A percentile compares a stretch with the other conserved stretches of the same genome.
phyloP scores from a whole-genome alignment of 495 filamentous ascomycete genomes.

The Xylaria telfairii region DNA sequence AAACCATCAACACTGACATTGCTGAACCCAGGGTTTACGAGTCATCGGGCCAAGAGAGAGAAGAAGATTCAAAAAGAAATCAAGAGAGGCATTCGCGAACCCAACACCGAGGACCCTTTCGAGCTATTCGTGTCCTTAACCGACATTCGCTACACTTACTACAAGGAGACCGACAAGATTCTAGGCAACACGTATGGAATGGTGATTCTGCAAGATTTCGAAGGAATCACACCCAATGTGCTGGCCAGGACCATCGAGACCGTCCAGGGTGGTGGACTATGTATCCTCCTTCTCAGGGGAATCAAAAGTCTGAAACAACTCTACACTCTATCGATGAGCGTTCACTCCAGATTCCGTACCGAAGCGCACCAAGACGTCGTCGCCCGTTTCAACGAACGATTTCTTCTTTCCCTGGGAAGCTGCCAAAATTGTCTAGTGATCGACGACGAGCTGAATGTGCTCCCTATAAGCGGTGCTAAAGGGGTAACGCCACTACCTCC shows the following conservation, averaged over 20 bases:
- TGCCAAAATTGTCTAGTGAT: conserved; percentile 95
- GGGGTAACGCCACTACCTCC: conserved; percentile 84
- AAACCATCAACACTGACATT: conserved; percentile 16
- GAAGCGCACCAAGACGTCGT: conserved; percentile 96
- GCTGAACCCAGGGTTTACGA: conserved; percentile 38
- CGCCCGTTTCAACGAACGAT: conserved; percentile 97
- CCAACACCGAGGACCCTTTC: conserved; percentile 96
- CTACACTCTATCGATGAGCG: conserved; percentile 97
- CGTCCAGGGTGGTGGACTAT: conserved; percentile 94
- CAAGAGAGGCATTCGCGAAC: conserved; percentile 91
- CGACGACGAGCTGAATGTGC: conserved; percentile 96
- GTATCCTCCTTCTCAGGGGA: conserved; percentile 88
- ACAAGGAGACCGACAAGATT: conserved; percentile 99
- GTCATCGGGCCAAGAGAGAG: conserved; percentile 96
- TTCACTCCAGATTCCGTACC: conserved; percentile 94
- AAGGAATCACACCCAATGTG: conserved; percentile 95
- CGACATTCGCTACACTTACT: conserved; percentile 98
- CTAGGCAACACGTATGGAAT: conserved; percentile 98
- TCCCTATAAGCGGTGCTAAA: conserved; percentile 96
- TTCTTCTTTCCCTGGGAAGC: conserved; percentile 91
- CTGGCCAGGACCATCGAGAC: conserved; percentile 96
- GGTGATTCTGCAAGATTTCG: conserved; percentile 94
- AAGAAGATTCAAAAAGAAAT: conserved; percentile 98
- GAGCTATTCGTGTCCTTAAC: conserved; percentile 96
- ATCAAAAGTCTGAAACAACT: conserved; percentile 98